Evolutionary conservation across 1,139 yeast species (phyloP).

Genomic region (Protomyces arabidopsidicola): DNA sequence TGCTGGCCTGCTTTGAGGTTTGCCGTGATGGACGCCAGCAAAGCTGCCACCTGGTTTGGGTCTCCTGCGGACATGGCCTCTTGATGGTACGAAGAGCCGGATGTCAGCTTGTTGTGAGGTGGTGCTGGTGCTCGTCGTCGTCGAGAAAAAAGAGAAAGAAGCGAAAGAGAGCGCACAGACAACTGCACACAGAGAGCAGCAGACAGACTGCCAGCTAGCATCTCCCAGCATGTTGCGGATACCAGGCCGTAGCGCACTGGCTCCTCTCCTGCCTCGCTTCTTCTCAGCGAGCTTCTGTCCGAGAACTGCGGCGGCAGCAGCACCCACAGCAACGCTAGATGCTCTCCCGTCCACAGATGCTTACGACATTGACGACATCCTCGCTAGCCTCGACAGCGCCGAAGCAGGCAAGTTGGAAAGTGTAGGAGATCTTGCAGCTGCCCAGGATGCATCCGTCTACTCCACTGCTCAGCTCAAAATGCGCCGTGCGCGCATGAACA

Average conservation of each 20-base stretch:
- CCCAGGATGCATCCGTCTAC: not conserved
- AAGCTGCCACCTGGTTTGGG: conserved; percentile 25
- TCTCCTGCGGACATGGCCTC: conserved; percentile 17
- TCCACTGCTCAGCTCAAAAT: not conserved
- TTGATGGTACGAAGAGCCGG: not conserved
- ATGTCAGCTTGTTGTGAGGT: too few species aligned
- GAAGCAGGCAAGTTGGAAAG: not conserved
- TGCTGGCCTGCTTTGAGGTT: not conserved
- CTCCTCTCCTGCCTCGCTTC: too few species aligned
- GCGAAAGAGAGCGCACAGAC: too few species aligned
- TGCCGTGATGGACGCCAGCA: conserved; percentile 22
- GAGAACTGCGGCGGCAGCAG: not conserved
- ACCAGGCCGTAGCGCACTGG: too few species aligned
- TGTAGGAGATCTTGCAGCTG: conserved; percentile 3
- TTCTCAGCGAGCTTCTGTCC: too few species aligned
- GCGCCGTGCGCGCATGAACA: conserved; percentile 12
- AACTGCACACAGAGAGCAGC: too few species aligned
- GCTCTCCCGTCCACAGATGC: not conserved
- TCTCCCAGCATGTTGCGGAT: too few species aligned
- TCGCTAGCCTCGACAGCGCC: conserved; percentile 8
- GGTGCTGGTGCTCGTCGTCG: too few species aligned
- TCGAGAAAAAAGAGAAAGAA: too few species aligned
- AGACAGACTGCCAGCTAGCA: too few species aligned
- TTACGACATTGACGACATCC: conserved; percentile 13
- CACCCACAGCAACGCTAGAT: not conserved